These are phyloP conservation scores for Fomitopsis palustris DNA, from an alignment of 1,284 basidiomycete genomes.

Conservation along the genomic window DNA sequence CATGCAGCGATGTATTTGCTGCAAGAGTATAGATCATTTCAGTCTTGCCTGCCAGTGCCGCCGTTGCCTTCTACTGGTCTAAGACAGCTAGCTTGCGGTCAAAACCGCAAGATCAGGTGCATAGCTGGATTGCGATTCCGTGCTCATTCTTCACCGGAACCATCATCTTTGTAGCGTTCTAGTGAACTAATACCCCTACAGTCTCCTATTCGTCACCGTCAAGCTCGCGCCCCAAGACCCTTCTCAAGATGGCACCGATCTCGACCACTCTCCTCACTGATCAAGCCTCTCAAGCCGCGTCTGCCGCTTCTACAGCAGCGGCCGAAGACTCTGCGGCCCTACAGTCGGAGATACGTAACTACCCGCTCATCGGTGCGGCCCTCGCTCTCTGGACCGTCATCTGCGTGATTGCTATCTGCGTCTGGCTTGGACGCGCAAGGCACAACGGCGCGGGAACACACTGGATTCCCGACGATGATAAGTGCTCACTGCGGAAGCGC, in stretches of 20 bases:
- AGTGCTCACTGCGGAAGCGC: background rate
- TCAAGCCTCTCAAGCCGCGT: background rate
- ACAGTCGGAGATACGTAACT: background rate
- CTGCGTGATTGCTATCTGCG: background rate
- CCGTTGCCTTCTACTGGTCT: background rate
- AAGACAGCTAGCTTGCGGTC: background rate
- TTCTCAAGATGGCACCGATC: background rate
- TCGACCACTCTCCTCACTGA: background rate
- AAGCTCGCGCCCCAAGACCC: background rate
- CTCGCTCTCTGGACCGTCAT: background rate
- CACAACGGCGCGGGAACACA: background rate
- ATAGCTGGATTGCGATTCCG: background rate
- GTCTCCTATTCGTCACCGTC: background rate
- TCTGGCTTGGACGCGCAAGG: background rate
- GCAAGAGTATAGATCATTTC: background rate
- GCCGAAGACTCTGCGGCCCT: background rate
- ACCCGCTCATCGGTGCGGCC: background rate
- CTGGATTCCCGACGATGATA: background rate
- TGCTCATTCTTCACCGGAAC: background rate
- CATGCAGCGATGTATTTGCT: no score
- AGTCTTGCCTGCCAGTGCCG: background rate
- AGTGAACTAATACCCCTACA: background rate
- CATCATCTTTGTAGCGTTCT: background rate
- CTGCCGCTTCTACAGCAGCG: background rate
- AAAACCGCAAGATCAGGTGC: background rate